Evolutionary conservation across 2,329 filamentous ascomycete species (phyloP), one percentile per base, ranked within the genome.

Genomic region (Rhytidhysteron rufulum): DNA sequence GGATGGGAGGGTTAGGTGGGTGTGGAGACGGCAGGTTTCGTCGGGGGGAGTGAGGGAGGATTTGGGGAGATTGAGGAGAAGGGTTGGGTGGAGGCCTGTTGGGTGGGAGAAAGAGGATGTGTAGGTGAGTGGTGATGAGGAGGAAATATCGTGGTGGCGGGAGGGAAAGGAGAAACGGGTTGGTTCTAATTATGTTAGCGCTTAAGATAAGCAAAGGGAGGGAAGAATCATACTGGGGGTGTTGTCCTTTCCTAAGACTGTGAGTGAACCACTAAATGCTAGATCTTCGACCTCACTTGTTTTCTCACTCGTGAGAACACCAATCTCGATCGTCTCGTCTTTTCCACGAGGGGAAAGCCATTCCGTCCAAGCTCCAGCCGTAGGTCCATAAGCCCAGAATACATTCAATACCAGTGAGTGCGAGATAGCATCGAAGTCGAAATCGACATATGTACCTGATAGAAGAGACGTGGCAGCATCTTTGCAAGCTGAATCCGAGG

Each of bases 81-180:
- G 72, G 0, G 82, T 86, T 2, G 91, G 91, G 66, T 96, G 91
- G 8, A 96, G 75, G 7, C 91, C 90, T 0, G 82, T 84, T 1
- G 89, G 89, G 2, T 71, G 48, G n/a, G 79, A 60, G 57, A 95
- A 89, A 1, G 66, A 66, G 16, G 82, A 74, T 0, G 71, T 74
- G 63, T 88, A 94, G 37, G 67, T 75, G 13, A 68, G 63, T 6
- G 47, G 41, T 58, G 87, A 88, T 34, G 65, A 72, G 10, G 70
- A 63, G 2, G 67, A 63, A 11, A 78, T 67, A 10, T 77, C 70
- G 51, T 85, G 80, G 63, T 96, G 90, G 0, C 89, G 82, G 3
- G 88, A 82, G 2, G 87, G 83, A 50, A 95, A 93, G 31, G 86
- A 81, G 69, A 97, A 96, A 33, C 91, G 71, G 1, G 87, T 86